Base-by-base conservation (phyloP, 163 green algal genomes). In the Trebouxia gelatinosa region DNA sequence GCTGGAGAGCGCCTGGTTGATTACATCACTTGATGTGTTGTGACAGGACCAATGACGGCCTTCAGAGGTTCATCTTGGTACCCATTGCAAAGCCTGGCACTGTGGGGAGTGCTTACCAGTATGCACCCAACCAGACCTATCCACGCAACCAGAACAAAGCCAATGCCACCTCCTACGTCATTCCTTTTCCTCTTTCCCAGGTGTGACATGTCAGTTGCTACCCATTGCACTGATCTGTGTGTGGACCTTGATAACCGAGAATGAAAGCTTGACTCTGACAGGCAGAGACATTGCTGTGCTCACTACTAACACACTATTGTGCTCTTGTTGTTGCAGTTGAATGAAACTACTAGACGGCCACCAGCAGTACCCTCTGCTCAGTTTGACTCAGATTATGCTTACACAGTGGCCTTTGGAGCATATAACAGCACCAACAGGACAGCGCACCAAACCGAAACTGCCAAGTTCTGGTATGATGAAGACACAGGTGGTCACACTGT, bases 31-130 rank as follows among this genome's bases (percentile, higher is more conserved):
- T n/a, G n/a, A n/a, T n/a, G n/a, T n/a, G n/a, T n/a, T n/a, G n/a
- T n/a, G n/a, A n/a, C 68, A 76, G 68, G 68, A 76, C 68, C 39
- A 76, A 76, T 76, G 68, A 76, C 21, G 68, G 68, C 5, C 59
- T 40, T 21, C 68, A 76, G 40, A 76, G 68, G n/a, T 76, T 76
- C 31, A 29, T 62, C 17, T 5, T 62, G 38, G 68, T 76, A 9
- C 68, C 43, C 5, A 76, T 76, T 76, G 40, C 40, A 38, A 21
- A 28, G 40, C 26, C 40, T 34, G 68, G 68, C 13, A 29, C 40
- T 35, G 9, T 40, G 3, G 2, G n/a, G 29, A 40, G 68, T 0
- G 1, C 23, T 29, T 76, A 76, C 40, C 40, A 76, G 21, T 76
- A 76, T n/a, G 40, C 68, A 23, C 68, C 68, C 6, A 76, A 76